Evolutionary conservation across 352 stramenopile species (phyloP), one percentile per base, ranked within the genome.

Genomic region (Phytopythium ostracodes): DNA sequence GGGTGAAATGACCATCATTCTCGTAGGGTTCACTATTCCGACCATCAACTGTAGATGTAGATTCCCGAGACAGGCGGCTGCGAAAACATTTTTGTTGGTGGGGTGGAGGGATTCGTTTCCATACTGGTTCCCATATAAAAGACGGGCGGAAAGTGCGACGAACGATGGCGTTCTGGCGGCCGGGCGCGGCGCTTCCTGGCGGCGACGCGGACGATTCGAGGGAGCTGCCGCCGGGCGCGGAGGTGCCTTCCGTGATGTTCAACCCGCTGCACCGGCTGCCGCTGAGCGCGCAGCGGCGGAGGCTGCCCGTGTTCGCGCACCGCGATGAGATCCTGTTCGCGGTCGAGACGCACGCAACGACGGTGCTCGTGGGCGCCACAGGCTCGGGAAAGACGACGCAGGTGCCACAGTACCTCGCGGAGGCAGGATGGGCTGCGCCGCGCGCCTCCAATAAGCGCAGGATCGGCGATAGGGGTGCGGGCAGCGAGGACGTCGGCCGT

Each of bases 321-420:
- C 84, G 88, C 31, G 65, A 82, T 8, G 87, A 97, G 73, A 88
- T 98, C 60, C 74, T 98, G 0, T 97, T 94, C 59, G 78, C 84
- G 9, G 72, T 98, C 52, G 92, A 98, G 66, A 82, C 70, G 5
- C 81, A 96, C 71, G 73, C 77, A 2, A 93, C 96, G 36, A 79
- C 97, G 36, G 87, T 98, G 35, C 78, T 98, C 54, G 87, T 98
- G 15, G 95, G 95, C 31, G 94, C 95, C 44, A 98, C 94, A 5
- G 93, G 92, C 49, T 94, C 76, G 22, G 96, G 94, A 43, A 98
- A 98, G 70, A 93, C 76, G 4, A 98, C 96, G 5, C 91, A 98
- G 59, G 79, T 98, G 60, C 93, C 92, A 31, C 89, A 97, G 67
- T 98, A 94, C 70, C 76, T 98, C 4, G 65, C 86, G 38, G 91